Conservation (phyloP, 2,329 filamentous ascomycete species). For the Nigrograna mackinnonii region DNA sequence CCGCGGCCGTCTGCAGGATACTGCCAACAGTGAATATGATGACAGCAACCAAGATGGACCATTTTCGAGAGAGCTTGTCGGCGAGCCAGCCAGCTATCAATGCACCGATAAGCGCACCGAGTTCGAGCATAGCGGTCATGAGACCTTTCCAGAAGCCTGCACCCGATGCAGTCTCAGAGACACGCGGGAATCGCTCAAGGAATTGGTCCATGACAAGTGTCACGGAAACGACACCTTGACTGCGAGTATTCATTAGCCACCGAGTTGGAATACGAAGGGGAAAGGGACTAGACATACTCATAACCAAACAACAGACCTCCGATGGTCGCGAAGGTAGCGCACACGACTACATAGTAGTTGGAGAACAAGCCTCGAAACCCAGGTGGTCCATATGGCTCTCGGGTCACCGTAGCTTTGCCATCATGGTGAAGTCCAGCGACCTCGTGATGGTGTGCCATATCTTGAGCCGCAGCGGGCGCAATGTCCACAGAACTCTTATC, state of each 20-base stretch:
- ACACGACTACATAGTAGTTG: constrained; percentile 55
- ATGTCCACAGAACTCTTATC: background rate
- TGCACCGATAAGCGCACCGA: constrained; percentile 52
- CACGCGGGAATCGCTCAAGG: constrained; percentile 48
- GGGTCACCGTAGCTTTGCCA: constrained; percentile 13
- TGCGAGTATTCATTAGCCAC: background rate
- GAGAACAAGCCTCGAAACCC: constrained; percentile 52
- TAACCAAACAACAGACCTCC: constrained; percentile 57
- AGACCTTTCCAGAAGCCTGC: constrained; percentile 50
- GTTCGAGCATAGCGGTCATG: constrained; percentile 59
- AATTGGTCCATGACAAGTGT: constrained; percentile 59
- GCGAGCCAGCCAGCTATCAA: constrained; percentile 51
- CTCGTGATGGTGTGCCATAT: too few relatives aligned
- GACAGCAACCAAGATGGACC: constrained; percentile 56
- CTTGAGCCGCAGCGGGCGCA: too few relatives aligned
- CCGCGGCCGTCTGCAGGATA: constrained; percentile 54
- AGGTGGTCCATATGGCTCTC: constrained; percentile 35
- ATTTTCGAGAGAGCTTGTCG: constrained; percentile 57
- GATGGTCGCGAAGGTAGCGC: constrained; percentile 55
- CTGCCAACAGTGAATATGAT: constrained; percentile 56
- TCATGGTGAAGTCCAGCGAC: constrained; percentile 14
- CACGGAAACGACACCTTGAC: constrained; percentile 48
- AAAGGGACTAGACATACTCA: constrained; percentile 31
- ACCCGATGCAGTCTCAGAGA: constrained; percentile 45
- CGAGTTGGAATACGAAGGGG: background rate